Percentiles rank a stretch among this genome's conserved stretches.
phyloP scores from a whole-genome alignment of 2,329 filamentous ascomycete species.

The Pyricularia pennisetigena region DNA sequence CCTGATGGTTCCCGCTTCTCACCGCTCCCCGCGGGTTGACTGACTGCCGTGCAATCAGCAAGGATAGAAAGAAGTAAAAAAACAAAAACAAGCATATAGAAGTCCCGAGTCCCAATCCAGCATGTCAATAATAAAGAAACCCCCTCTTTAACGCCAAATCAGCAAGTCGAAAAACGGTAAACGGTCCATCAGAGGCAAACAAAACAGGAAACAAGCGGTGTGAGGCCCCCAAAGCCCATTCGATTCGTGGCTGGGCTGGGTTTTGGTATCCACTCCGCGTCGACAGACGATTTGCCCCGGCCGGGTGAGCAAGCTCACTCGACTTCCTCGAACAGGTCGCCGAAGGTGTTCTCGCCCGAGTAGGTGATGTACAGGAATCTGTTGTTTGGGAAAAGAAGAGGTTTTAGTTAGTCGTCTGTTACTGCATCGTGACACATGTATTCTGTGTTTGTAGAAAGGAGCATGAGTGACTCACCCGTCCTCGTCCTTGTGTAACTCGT shows the following conservation, averaged over 20 bases:
- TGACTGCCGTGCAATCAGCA: not conserved
- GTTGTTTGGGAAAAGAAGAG: constrained; percentile 4
- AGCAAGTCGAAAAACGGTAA: not conserved
- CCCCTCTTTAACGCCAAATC: not conserved
- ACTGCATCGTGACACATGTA: not conserved
- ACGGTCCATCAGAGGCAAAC: not conserved
- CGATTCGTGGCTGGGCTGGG: not conserved
- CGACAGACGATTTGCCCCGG: not conserved
- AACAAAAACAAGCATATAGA: not conserved
- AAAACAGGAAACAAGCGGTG: constrained; percentile 2
- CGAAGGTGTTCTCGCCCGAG: constrained; percentile 99
- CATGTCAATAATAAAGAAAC: not conserved
- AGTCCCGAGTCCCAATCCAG: not conserved
- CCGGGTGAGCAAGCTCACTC: not conserved
- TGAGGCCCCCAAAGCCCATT: not conserved
- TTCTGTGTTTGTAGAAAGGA: not conserved
- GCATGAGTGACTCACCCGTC: constrained; percentile 42
- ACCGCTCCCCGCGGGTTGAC: not conserved
- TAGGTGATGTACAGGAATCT: constrained; percentile 99
- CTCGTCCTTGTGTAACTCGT: constrained; percentile 94
- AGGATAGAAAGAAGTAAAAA: not conserved
- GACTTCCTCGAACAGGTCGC: constrained; percentile 23
- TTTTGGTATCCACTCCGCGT: not conserved
- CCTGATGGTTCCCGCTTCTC: not conserved
- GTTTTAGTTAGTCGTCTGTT: constrained; percentile 9